Evolutionary conservation across 78 protist genomes (phyloP).

Genomic region (Dictyostelium purpureum): DNA sequence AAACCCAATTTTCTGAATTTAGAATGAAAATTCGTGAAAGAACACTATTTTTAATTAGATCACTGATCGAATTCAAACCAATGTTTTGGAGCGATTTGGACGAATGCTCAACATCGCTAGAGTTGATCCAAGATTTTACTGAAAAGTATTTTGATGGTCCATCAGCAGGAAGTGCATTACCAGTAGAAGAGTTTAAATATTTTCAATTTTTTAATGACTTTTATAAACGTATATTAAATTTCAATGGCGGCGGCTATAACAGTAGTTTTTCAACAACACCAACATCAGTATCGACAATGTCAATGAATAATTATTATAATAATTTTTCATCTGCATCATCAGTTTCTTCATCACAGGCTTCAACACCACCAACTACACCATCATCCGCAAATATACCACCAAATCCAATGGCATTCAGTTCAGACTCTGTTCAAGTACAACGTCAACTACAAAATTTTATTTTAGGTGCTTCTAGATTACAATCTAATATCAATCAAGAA

Average conservation of each 20-base stretch:
- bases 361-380: not conserved
- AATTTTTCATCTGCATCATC: not conserved
- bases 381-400: not conserved
- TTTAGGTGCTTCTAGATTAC: slow-evolving; percentile 13
- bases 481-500: not conserved
- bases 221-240: not conserved
- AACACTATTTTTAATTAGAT: slow-evolving; percentile 15
- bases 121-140: not conserved
- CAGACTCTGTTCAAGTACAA: not conserved
- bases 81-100: slow-evolving; percentile 7
- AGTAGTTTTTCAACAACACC: not conserved
- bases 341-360: not conserved
- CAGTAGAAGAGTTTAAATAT: slow-evolving; percentile 4
- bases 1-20: not conserved
- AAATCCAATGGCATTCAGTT: not conserved
- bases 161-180: not conserved
- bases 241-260: not conserved
- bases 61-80: slow-evolving; percentile 34
- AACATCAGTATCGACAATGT: not conserved
- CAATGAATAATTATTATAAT: not conserved
- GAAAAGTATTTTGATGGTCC: not conserved
- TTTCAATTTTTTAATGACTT: slow-evolving; percentile 1
- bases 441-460: slow-evolving; percentile 1
- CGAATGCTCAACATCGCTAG: not conserved
- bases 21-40: slow-evolving; percentile 33